Evolutionary conservation across 768 basidiomycete genomes (phyloP).

Genomic region (Russula virescens): DNA sequence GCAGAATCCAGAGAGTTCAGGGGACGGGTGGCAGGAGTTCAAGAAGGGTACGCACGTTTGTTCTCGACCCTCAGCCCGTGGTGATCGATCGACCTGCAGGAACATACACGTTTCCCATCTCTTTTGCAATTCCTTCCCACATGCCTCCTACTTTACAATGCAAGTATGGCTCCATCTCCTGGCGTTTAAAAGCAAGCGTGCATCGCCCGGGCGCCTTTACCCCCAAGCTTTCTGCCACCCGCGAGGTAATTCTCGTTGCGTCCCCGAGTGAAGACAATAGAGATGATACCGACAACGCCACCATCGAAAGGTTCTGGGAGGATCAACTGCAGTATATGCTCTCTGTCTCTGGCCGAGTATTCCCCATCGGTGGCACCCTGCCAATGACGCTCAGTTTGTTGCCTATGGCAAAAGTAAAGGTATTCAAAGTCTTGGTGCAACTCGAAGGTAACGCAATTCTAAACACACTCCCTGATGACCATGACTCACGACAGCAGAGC

Average conservation of each 20-base stretch:
- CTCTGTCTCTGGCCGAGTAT: conserved; percentile 65
- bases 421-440: conserved; percentile 63
- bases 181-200: conserved; percentile 76
- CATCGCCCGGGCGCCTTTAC: conserved; percentile 81
- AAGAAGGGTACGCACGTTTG: conserved; percentile 55
- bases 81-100: conserved; percentile 40
- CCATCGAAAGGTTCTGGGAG: conserved; percentile 90
- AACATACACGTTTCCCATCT: conserved; percentile 95
- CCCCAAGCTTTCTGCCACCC: conserved; percentile 56
- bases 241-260: conserved; percentile 71
- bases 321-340: conserved; percentile 79
- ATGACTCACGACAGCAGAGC: conserved; percentile 45
- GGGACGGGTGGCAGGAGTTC: conserved; percentile 78
- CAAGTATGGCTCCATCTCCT: conserved; percentile 70
- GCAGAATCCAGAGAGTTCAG: conserved; percentile 32
- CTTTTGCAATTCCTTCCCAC: conserved; percentile 75
- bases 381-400: conserved; percentile 75
- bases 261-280: conserved; percentile 76
- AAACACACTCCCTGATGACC: not conserved
- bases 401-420: conserved; percentile 78
- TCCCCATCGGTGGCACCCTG: conserved; percentile 77
- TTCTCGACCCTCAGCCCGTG: not conserved
- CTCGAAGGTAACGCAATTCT: conserved; percentile 66
- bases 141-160: conserved; percentile 74
- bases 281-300: conserved; percentile 74